Percentiles rank a stretch among this genome's conserved stretches.
phyloP scores from a whole-genome alignment of 2,329 filamentous ascomycete species.

The Arthroderma sp. region DNA sequence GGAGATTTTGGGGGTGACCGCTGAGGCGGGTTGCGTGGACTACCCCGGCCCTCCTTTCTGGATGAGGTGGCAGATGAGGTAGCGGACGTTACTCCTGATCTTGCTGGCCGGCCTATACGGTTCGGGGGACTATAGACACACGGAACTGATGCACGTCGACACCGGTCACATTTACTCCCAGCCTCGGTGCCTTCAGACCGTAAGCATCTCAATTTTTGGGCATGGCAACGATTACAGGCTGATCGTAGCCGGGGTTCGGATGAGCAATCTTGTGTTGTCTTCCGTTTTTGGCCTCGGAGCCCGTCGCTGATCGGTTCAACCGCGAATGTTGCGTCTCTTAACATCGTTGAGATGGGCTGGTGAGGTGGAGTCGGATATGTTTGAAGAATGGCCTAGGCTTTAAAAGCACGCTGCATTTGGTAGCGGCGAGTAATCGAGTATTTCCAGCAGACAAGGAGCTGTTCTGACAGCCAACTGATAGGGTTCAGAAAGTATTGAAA shows the following conservation, averaged over 20 bases:
- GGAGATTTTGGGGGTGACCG: neutral
- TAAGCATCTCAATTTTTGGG: conserved; percentile 2
- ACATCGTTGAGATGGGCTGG: neutral
- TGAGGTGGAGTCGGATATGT: neutral
- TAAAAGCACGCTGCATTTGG: neutral
- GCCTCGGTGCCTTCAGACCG: neutral
- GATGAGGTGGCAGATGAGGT: neutral
- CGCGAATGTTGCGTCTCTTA: neutral
- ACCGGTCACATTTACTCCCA: conserved; percentile 1
- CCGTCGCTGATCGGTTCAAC: neutral
- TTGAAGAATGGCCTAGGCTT: neutral
- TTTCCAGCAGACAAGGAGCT: too few species aligned
- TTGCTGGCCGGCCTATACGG: neutral
- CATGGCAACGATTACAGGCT: conserved; percentile 2
- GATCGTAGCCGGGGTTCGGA: neutral
- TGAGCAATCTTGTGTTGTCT: neutral
- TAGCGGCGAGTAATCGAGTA: too few species aligned
- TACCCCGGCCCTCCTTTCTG: neutral
- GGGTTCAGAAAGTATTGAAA: too few species aligned
- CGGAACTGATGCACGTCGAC: neutral
- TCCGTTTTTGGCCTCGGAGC: neutral
- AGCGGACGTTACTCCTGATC: neutral
- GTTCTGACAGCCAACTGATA: too few species aligned
- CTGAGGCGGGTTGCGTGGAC: neutral
- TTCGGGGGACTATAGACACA: neutral